Conservation (phyloP, 1,284 basidiomycete genomes). For the Austroboletus novae-zelandiae region DNA sequence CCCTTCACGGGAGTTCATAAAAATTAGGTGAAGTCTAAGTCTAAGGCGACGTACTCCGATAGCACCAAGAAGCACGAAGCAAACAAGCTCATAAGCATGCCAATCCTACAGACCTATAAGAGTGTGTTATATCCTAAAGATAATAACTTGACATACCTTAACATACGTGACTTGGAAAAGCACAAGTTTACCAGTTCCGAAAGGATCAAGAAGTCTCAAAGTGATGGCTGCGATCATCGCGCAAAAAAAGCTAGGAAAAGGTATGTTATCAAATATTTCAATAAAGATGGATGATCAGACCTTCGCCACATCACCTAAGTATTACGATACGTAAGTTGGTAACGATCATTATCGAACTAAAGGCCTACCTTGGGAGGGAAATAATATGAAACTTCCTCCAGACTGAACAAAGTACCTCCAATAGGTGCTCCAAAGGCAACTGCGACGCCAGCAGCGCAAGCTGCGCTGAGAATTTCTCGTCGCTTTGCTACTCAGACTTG, state of each 20-base stretch:
- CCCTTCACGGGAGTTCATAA: constrained; percentile 50
- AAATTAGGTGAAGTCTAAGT: not conserved
- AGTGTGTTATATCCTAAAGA: not conserved
- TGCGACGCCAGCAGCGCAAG: constrained; percentile 90
- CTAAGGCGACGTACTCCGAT: constrained; percentile 59
- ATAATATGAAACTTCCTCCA: constrained; percentile 95
- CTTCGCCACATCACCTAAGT: constrained; percentile 82
- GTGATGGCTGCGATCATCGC: constrained; percentile 93
- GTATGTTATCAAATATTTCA: constrained; percentile 1
- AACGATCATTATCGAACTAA: not conserved
- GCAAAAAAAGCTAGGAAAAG: constrained; percentile 75
- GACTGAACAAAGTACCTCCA: constrained; percentile 88
- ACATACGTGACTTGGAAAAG: constrained; percentile 90
- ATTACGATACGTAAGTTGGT: not conserved
- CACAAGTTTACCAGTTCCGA: constrained; percentile 82
- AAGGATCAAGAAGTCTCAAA: constrained; percentile 88
- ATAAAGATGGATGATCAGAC: constrained; percentile 36
- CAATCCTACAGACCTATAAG: constrained; percentile 60
- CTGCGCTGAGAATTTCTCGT: constrained; percentile 88
- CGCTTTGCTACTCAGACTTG: constrained; percentile 65
- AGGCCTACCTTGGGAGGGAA: constrained; percentile 82
- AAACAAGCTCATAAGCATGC: constrained; percentile 81
- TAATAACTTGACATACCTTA: constrained; percentile 45
- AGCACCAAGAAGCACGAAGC: constrained; percentile 84
- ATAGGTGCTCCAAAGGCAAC: constrained; percentile 92